Base-by-base conservation (phyloP, 306 rosid genomes). In the Vachellia pachyceras region DNA sequence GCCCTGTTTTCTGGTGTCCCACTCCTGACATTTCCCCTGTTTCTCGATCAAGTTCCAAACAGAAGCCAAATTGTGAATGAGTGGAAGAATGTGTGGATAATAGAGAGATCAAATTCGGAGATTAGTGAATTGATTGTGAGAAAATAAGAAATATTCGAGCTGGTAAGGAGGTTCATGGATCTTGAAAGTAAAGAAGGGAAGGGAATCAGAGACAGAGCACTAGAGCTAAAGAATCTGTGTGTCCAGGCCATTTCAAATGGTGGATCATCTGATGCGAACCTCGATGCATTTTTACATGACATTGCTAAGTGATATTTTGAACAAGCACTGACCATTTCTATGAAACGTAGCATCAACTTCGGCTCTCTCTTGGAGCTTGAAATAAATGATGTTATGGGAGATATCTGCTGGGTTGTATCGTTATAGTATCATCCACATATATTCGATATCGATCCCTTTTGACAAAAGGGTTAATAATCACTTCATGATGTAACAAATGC, bases 21-120 rank as follows among this genome's bases (percentile, higher is more conserved):
- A 5, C 41, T 86, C 57, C 44, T 86, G 39, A 68, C 83, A 0
- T 83, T 86, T 39, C 85, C 89, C 52, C 49, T 81, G 13, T 77
- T 68, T 67, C 65, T 79, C 13, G 90, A 86, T 40, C 87, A 86
- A 81, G 72, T 81, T 25, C 83, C 83, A 0, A 86, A 77, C 33
- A 74, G 73, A 3, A 83, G 57, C 50, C 52, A 72, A 58, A 78
- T 83, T 22, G 73, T 84, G 12, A 73, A 83, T 5, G 87, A 80
- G 3, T 86, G 90, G 85, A 77, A 54, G 78, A 46, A 73, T 52
- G 87, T 85, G 29, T 77, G 85, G 79, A 52, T 47, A 13, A 20
- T 82, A 6, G 69, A 77, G 69, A 60, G 79, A 76, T 11, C 81
- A 77, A 25, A 42, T 33, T n/a, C 52, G 42, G 82, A 35, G 22